Evolutionary conservation across 2,329 filamentous ascomycete species (phyloP), one percentile per base, ranked within the genome.

Genomic region (Setomelanomma holmii): DNA sequence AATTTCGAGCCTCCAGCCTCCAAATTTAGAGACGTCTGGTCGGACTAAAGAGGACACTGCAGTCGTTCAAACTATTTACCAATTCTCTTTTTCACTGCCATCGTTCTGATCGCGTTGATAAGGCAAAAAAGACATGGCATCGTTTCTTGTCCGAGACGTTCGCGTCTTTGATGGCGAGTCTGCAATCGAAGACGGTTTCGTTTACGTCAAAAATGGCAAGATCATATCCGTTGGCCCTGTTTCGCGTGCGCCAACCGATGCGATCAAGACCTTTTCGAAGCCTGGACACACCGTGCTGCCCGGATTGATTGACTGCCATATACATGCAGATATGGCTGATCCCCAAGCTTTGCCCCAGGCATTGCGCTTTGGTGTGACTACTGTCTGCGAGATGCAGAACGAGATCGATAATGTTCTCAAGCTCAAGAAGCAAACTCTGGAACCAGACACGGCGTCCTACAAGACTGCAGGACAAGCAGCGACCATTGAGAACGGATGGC

Each of bases 401-500:
- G 72, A 73, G 55, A 39, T 61, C 3, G 48, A 45, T 19, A 67
- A 72, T 35, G 67, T 74, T 11, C 46, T 52, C 14, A 68, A 67
- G 27, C 55, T 74, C 16, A 55, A 63, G 11, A 63, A 66, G 49
- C 71, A 72, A 24, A 61, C 63, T 1, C 47, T 60, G 5, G 53
- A 66, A 46, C 64, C 53, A 49, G 71, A 64, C 63, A 81, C 60
- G 54, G 79, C 80, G 5, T 78, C 80, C 49, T 75, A 82, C 61
- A 83, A 82, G 59, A 80, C 75, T 1, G 76, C 78, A 1, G 77
- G 79, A 10, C 73, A 77, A 55, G 75, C 78, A 0, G 81, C 81
- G 4, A 83, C 80, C 0, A 78, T 84, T 24, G 75, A 80, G 4
- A 79, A 78, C 33, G 81, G 81, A 2, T 84, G 81, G 81, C 81